Evolutionary conservation across 2,329 filamentous ascomycete species (phyloP), one percentile per base, ranked within the genome.

Genomic region (Penicillium sp.): DNA sequence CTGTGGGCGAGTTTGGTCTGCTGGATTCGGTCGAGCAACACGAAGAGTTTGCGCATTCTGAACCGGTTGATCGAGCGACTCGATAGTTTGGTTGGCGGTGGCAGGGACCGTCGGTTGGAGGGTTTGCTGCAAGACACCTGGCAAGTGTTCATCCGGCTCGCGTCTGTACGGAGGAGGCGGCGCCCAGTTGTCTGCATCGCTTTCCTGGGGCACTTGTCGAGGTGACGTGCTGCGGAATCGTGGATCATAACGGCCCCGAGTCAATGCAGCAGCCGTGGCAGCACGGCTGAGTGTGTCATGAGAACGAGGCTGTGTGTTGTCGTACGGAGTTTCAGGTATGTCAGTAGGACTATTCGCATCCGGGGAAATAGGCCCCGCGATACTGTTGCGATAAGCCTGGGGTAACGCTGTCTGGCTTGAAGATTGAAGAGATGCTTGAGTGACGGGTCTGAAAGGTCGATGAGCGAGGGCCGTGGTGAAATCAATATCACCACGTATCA

Each of bases 161-260:
- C 54, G 62, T 15, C 57, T 61, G 44, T 94, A 94, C 1, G 86
- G 87, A 7, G 87, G 87, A 4, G 87, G 87, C 4, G 87, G 86
- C 4, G 89, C 84, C 87, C 87, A 94, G 54, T 90, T 87, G 56
- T 93, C 87, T 3, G 87, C 86, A 60, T 93, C 87, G 48, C 86
- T 91, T 64, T 93, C 87, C 62, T 93, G 86, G 3, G 87, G 87
- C 52, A 88, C 76, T 55, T 90, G 84, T 28, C 78, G 73, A 5
- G 45, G 56, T 8, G 48, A 36, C 13, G 49, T 47, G 11, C 48
- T 54, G 7, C 48, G 51, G 42, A 57, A 56, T 19, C 79, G 69
- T 33, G 75, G 70, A 50, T 80, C 80, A 50, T 87, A 75, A 33
- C 84, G 75, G 16, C 80, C 77, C 39, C 85, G 80, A 52, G 81